These are phyloP conservation scores for Naganishia sp. DNA, from an alignment of 1,284 basidiomycete species.

Conservation along the genomic window DNA sequence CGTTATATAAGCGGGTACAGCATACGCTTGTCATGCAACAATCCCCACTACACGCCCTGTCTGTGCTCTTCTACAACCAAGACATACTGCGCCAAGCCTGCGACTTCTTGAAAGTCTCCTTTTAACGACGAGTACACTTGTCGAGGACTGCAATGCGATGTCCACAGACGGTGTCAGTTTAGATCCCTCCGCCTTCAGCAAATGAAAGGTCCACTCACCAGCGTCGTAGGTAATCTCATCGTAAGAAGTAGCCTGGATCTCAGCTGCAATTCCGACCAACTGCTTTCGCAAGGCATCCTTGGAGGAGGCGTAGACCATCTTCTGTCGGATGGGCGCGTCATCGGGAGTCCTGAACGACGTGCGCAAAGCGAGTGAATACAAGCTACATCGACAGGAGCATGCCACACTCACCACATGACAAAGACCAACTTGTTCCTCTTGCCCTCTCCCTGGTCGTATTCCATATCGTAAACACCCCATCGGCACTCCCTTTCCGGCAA, in stretches of 20 bases:
- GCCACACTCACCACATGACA: constrained; percentile 66
- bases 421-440: constrained; percentile 91
- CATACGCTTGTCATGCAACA: constrained; percentile 5
- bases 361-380: not conserved
- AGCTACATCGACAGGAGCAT: not conserved
- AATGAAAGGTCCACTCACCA: constrained; percentile 60
- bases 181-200: too few relatives aligned
- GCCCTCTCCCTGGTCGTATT: constrained; percentile 75
- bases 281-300: constrained; percentile 77
- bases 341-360: constrained; percentile 74
- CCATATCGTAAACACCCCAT: constrained; percentile 92
- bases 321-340: constrained; percentile 78
- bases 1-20: constrained; percentile 5
- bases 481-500: constrained; percentile 76
- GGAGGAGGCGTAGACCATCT: constrained; percentile 95
- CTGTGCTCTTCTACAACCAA: too few relatives aligned
- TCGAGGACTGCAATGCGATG: constrained; percentile 24
- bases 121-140: constrained; percentile 33
- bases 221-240: constrained; percentile 74
- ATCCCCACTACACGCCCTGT: not conserved
- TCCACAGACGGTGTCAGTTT: too few relatives aligned
- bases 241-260: constrained; percentile 81
- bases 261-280: constrained; percentile 56
- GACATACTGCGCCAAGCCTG: too few relatives aligned
- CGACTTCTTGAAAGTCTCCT: not conserved